A percentile compares a stretch with the other conserved stretches of the same genome.
These are phyloP conservation scores for Solanum chiquidenum DNA, from an alignment of 257 asterid species.

Conservation along the genomic window DNA sequence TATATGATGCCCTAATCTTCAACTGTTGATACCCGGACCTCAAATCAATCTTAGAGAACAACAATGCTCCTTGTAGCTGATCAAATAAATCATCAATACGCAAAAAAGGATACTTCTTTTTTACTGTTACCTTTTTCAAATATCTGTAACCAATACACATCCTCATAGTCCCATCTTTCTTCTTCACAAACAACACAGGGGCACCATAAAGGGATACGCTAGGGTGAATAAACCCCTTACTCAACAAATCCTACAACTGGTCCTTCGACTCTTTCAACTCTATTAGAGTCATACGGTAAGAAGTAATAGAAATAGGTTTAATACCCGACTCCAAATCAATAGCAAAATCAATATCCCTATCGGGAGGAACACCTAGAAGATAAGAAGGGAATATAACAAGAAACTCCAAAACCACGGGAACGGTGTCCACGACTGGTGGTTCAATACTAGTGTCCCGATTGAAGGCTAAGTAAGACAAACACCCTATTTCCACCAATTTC, in stretches of 20 bases:
- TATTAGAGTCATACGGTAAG: background rate
- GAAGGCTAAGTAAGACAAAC: background rate
- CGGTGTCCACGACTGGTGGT: fast-evolving
- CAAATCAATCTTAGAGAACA: background rate
- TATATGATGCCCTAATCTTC: background rate
- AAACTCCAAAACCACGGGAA: no score
- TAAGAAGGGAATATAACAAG: no score
- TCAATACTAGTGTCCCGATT: no score
- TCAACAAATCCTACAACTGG: background rate
- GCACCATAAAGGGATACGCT: background rate
- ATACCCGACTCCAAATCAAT: no score
- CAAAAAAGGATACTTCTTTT: background rate
- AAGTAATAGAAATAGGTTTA: background rate
- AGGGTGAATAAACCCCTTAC: background rate
- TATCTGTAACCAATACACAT: background rate
- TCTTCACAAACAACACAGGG: background rate
- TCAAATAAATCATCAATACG: background rate
- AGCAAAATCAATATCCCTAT: background rate
- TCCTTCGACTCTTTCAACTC: no score
- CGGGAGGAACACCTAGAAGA: no score
- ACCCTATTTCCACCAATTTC: background rate
- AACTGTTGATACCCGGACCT: background rate
- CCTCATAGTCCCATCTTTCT: background rate
- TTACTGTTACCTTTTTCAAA: background rate
- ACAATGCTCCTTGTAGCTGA: background rate